These are phyloP conservation scores for Blastobotrys americana DNA, from an alignment of 805 yeast genomes.

Conservation along the genomic window DNA sequence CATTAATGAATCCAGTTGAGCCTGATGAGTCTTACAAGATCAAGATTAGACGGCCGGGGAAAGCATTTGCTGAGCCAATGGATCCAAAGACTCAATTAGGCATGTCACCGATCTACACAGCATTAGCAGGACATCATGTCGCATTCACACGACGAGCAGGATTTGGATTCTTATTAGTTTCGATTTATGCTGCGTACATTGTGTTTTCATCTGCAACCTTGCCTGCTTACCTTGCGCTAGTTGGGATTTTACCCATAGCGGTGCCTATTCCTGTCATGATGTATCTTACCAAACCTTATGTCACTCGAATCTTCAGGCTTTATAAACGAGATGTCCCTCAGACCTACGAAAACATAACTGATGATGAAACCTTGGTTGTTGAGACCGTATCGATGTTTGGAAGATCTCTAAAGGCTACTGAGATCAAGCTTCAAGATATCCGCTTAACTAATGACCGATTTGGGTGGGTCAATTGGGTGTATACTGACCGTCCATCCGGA, in stretches of 20 bases:
- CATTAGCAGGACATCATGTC: constrained; percentile 56
- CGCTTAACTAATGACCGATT: constrained; percentile 35
- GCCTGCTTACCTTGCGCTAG: constrained; percentile 40
- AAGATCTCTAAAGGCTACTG: constrained; percentile 52
- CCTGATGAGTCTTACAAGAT: constrained; percentile 38
- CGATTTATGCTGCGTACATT: constrained; percentile 56
- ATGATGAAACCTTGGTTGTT: constrained; percentile 57
- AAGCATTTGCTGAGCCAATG: constrained; percentile 38
- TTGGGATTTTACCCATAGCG: constrained; percentile 38
- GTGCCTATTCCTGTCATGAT: constrained; percentile 52
- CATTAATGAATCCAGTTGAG: constrained; percentile 25
- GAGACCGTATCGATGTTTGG: constrained; percentile 68
- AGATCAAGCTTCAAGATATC: constrained; percentile 46
- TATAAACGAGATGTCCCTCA: constrained; percentile 57
- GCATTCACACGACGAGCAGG: constrained; percentile 57
- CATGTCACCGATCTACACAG: constrained; percentile 54
- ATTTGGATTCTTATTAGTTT: constrained; percentile 53
- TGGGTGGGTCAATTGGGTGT: constrained; percentile 46
- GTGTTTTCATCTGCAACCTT: constrained; percentile 38
- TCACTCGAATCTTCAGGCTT: constrained; percentile 61
- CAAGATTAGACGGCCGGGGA: constrained; percentile 37
- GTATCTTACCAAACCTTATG: constrained; percentile 57
- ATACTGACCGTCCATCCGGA: constrained; percentile 26
- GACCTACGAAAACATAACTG: constrained; percentile 51
- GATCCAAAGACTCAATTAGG: constrained; percentile 49